Evolutionary conservation across 176 grass and related monocot genomes (phyloP).

Genomic region (Cymbopogon citratus): DNA sequence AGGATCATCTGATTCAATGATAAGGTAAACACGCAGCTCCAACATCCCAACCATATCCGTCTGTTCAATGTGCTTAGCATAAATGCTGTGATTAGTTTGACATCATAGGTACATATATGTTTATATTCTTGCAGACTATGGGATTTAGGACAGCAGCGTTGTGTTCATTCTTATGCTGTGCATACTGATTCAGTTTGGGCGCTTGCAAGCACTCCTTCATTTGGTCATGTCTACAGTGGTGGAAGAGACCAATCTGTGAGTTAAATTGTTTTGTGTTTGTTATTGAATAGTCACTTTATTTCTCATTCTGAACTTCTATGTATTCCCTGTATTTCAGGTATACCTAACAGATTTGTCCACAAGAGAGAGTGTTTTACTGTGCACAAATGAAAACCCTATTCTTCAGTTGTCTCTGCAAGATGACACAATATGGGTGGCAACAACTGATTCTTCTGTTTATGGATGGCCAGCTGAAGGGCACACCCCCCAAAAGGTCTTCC

Average conservation of each 20-base stretch:
- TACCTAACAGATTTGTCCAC: conserved; percentile 84
- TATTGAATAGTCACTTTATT: conserved; percentile 10
- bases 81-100: neutral
- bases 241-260: conserved; percentile 96
- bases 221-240: conserved; percentile 96
- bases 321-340: conserved; percentile 49
- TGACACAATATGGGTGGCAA: conserved; percentile 86
- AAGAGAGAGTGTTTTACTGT: conserved; percentile 88
- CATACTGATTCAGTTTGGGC: conserved; percentile 98
- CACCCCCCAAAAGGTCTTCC: conserved; percentile 61
- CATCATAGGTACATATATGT: neutral
- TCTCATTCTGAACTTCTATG: conserved; percentile 22
- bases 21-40: conserved; percentile 50
- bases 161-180: conserved; percentile 97
- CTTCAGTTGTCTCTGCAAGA: conserved; percentile 90
- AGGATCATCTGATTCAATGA: conserved; percentile 98
- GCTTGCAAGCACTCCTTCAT: conserved; percentile 73
- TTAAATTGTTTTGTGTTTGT: conserved; percentile 16
- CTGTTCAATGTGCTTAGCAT: neutral
- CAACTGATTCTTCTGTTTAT: conserved; percentile 75
- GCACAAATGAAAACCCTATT: conserved; percentile 73
- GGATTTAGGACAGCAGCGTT: conserved; percentile 97
- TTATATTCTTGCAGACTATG: conserved; percentile 62
- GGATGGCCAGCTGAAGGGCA: conserved; percentile 78
- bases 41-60: neutral